These are phyloP conservation scores for Cyclostephanos invisitatus DNA, from an alignment of 108 stramenopile species.

Conservation along the genomic window DNA sequence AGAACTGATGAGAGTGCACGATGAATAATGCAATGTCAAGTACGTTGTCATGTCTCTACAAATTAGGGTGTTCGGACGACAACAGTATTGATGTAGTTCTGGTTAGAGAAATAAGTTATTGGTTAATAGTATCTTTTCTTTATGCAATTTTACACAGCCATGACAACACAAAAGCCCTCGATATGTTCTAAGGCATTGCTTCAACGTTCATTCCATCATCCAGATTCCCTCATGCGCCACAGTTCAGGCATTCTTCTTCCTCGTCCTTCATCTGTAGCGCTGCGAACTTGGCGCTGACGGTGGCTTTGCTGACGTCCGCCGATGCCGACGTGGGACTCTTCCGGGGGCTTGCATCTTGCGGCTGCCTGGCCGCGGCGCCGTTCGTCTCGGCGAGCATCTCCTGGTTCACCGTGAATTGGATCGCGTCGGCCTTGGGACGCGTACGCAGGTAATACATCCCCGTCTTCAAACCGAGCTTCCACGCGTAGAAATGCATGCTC, in stretches of 20 bases:
- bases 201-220: too few species aligned
- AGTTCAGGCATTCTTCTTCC: conserved; percentile 87
- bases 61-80: too few species aligned
- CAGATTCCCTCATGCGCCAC: conserved; percentile 67
- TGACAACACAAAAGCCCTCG: too few species aligned
- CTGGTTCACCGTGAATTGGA: conserved; percentile 98
- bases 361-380: conserved; percentile 15
- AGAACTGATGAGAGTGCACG: too few species aligned
- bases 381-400: conserved; percentile 71
- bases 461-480: conserved; percentile 99
- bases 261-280: conserved; percentile 68
- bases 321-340: conserved; percentile 35
- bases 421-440: conserved; percentile 98
- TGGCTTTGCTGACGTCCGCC: conserved; percentile 29
- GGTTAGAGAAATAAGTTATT: too few species aligned
- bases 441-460: conserved; percentile 99
- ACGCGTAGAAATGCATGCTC: conserved; percentile 98
- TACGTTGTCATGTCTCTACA: too few species aligned
- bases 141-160: too few species aligned
- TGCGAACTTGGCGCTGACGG: conserved; percentile 42
- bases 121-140: too few species aligned
- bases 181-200: too few species aligned
- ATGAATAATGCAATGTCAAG: too few species aligned
- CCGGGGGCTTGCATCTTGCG: conserved; percentile 44
- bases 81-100: too few species aligned